A percentile compares a stretch with the other conserved stretches of the same genome.
Conservation (phyloP, 1,284 basidiomycete genomes). For the Tilletiaria anomala region DNA sequence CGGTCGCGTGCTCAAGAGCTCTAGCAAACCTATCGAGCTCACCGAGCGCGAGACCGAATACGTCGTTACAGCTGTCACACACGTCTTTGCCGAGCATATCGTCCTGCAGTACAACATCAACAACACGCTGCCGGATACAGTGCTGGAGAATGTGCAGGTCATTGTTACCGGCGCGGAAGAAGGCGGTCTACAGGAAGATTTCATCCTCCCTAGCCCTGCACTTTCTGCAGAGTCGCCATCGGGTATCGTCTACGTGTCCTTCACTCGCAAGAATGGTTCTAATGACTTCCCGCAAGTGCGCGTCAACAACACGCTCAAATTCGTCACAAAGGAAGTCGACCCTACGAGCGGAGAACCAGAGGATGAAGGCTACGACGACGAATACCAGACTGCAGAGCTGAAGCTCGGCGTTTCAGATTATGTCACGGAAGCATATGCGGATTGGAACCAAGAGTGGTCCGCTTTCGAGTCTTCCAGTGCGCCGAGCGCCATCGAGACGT, state of each 20-base stretch:
- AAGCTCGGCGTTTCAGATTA: conserved; percentile 84
- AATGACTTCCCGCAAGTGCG: conserved; percentile 65
- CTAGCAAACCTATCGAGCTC: conserved; percentile 60
- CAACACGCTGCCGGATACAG: conserved; percentile 95
- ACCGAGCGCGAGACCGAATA: conserved; percentile 98
- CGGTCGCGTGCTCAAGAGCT: conserved; percentile 77
- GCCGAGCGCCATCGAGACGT: conserved; percentile 65
- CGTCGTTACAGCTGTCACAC: conserved; percentile 89
- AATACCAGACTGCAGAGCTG: conserved; percentile 92
- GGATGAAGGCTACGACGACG: conserved; percentile 94
- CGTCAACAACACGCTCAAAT: conserved; percentile 88
- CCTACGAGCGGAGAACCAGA: conserved; percentile 92
- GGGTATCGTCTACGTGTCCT: conserved; percentile 79
- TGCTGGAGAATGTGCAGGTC: conserved; percentile 66
- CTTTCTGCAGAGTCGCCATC: conserved; percentile 52
- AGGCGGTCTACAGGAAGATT: conserved; percentile 71
- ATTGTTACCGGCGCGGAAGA: conserved; percentile 80
- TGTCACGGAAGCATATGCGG: conserved; percentile 77
- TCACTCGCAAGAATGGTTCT: conserved; percentile 59
- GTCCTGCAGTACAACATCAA: conserved; percentile 87
- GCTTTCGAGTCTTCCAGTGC: conserved; percentile 59
- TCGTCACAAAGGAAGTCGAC: conserved; percentile 93
- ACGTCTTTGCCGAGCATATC: conserved; percentile 85
- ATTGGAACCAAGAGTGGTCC: conserved; percentile 90
- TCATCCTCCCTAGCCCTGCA: conserved; percentile 74